Conservation (phyloP, 192 early-diverging fungal species). For the Coemansia sp. region DNA sequence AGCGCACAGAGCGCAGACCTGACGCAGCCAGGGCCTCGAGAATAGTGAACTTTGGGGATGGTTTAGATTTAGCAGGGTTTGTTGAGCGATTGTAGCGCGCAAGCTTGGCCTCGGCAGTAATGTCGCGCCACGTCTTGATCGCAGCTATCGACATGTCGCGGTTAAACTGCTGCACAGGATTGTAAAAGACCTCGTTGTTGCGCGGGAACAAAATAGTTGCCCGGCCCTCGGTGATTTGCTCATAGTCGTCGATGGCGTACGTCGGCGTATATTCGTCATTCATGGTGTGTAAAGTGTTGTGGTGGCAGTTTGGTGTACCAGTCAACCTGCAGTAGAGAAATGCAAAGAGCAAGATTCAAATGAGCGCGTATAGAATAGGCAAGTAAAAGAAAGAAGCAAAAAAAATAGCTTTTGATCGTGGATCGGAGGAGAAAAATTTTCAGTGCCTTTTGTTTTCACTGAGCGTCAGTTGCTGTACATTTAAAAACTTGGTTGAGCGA, state of each 20-base stretch:
- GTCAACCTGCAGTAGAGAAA: too few relatives aligned
- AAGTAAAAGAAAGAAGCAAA: too few relatives aligned
- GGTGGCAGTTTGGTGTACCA: too few relatives aligned
- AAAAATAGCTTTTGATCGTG: too few relatives aligned
- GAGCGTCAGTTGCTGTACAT: background rate
- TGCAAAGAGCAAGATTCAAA: too few relatives aligned
- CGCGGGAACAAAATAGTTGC: conserved; percentile 84
- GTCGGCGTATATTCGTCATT: conserved; percentile 6
- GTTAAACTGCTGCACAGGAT: conserved; percentile 97
- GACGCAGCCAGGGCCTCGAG: conserved; percentile 95
- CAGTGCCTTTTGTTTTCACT: too few relatives aligned
- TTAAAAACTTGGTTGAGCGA: conserved; percentile 18
- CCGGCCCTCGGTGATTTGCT: conserved; percentile 71
- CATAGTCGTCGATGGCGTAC: conserved; percentile 55
- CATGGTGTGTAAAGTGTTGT: background rate
- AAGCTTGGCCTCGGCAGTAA: conserved; percentile 65
- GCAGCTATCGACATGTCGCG: conserved; percentile 96
- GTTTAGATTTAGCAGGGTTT: conserved; percentile 32
- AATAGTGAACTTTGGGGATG: conserved; percentile 57
- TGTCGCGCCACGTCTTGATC: conserved; percentile 88
- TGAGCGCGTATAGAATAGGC: too few relatives aligned
- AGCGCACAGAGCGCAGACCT: conserved; percentile 92
- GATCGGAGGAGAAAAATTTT: conserved; percentile 2
- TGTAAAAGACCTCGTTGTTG: conserved; percentile 96
- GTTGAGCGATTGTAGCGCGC: conserved; percentile 59